A percentile compares a stretch with the other conserved stretches of the same genome.
phyloP scores from a whole-genome alignment of 1,284 basidiomycete genomes.

The Cystobasidium slooffiae region DNA sequence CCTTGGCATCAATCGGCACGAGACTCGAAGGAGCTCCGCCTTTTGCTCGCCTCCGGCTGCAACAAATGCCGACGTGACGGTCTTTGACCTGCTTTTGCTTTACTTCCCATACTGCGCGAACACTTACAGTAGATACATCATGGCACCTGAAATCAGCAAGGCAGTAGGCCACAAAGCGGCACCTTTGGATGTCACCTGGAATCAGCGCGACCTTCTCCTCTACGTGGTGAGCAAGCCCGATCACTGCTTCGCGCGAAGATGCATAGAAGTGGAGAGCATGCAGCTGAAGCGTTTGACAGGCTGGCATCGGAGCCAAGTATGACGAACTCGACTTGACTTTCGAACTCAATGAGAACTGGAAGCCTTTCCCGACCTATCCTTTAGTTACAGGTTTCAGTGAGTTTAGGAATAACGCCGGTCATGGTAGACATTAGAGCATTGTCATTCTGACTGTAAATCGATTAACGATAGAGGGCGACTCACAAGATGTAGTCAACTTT shows the following conservation, averaged over 20 bases:
- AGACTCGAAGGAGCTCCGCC: conserved; percentile 11
- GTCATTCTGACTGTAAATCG: background rate
- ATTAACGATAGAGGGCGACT: conserved; percentile 47
- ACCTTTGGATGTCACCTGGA: conserved; percentile 55
- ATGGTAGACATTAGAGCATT: background rate
- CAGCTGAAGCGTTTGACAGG: conserved; percentile 15
- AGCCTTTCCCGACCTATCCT: conserved; percentile 57
- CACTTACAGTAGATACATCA: conserved; percentile 1
- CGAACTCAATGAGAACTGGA: conserved; percentile 54
- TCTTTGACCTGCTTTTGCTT: background rate
- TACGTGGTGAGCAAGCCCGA: conserved; percentile 50
- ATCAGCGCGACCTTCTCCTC: conserved; percentile 56
- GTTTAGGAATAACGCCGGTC: background rate
- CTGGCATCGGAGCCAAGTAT: conserved; percentile 54
- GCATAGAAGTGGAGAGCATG: background rate
- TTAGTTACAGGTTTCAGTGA: conserved; percentile 55
- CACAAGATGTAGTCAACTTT: conserved; percentile 55
- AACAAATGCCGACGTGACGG: background rate
- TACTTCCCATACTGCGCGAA: background rate
- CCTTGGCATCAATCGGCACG: background rate
- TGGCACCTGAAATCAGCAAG: conserved; percentile 51
- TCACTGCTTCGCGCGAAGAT: background rate
- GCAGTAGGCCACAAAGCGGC: conserved; percentile 54
- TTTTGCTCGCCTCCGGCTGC: background rate
- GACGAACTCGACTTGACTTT: conserved; percentile 56